Evolutionary conservation across 2,329 filamentous ascomycete genomes (phyloP).

Genomic region (Ophiocordyceps camponoti-saundersi): DNA sequence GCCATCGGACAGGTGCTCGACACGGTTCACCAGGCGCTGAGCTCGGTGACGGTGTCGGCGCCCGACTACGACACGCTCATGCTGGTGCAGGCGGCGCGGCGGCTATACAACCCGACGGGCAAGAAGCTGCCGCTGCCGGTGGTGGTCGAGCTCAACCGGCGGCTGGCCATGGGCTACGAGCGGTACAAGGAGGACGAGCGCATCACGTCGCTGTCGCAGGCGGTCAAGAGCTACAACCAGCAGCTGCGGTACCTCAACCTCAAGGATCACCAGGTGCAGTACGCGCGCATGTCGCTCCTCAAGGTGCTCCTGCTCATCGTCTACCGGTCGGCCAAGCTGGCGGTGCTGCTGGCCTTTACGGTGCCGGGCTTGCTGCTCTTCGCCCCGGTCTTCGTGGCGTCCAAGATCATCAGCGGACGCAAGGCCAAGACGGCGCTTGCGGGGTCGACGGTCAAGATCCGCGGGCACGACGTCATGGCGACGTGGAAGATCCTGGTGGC

Average conservation of each 20-base stretch:
- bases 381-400: constrained; percentile 69
- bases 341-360: constrained; percentile 61
- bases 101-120: constrained; percentile 85
- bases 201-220: constrained; percentile 56
- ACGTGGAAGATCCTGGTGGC: constrained; percentile 91
- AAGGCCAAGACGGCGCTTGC: constrained; percentile 75
- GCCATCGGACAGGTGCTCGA: constrained; percentile 76
- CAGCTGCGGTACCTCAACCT: constrained; percentile 73
- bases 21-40: constrained; percentile 68
- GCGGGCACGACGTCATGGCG: constrained; percentile 77
- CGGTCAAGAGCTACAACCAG: constrained; percentile 73
- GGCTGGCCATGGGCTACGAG: constrained; percentile 79
- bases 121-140: constrained; percentile 86
- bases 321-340: constrained; percentile 64
- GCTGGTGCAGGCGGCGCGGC: constrained; percentile 85
- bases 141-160: constrained; percentile 84
- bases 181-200: constrained; percentile 83
- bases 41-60: constrained; percentile 77
- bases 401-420: constrained; percentile 63
- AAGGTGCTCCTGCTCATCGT: constrained; percentile 62
- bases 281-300: constrained; percentile 65
- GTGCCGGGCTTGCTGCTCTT: constrained; percentile 80
- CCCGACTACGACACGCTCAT: constrained; percentile 94
- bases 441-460: constrained; percentile 74
- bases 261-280: constrained; percentile 87